Evolutionary conservation across 495 filamentous ascomycete species (phyloP), one percentile per base, ranked within the genome.

Genomic region (Neurospora hispaniola): DNA sequence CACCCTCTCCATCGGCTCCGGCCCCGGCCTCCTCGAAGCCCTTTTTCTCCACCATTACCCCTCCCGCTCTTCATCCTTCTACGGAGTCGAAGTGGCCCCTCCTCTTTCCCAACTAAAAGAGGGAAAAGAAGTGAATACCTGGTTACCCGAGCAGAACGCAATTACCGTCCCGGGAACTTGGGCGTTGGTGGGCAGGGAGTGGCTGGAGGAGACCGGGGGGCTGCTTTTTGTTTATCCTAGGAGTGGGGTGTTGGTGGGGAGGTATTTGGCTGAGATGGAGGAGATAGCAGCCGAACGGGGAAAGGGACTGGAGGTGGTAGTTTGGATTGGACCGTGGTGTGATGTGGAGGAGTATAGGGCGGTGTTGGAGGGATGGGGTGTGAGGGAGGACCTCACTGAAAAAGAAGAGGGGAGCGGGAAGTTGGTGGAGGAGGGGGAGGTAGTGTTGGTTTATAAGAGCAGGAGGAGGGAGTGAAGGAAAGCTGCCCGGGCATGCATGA

Each of bases 321-420:
- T 79, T n/a, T 79, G 76, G 77, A 75, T 79, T 54, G 77, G 77
- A 40, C 77, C 77, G 4, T 70, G 44, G 69, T 76, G 74, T 70
- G 77, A 79, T 74, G 10, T 73, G 12, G 71, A 73, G 41, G 74
- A 74, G 42, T 78, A 76, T 73, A 44, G 40, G 0, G 11, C 8
- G 18, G 46, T 54, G 4, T 44, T 79, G 59, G 39, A 43, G 72
- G 71, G 39, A 4, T 76, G 74, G 73, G 74, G 72, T 20, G 23
- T 66, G 43, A 73, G 44, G 38, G 71, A 75, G 12, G 70, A 42
- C 12, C n/a, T 39, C 5, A 2, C 4, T 38, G 35, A 9, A 0
- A 44, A 40, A 31, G 42, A 46, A n/a, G 16, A 7, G 4, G 43
- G 10, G 2, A 31, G 4, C 3, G 42, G 42, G 5, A 73, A 27